Evolutionary conservation across 305 asterid species (phyloP).

Genomic region (Nicotiana rustica): DNA sequence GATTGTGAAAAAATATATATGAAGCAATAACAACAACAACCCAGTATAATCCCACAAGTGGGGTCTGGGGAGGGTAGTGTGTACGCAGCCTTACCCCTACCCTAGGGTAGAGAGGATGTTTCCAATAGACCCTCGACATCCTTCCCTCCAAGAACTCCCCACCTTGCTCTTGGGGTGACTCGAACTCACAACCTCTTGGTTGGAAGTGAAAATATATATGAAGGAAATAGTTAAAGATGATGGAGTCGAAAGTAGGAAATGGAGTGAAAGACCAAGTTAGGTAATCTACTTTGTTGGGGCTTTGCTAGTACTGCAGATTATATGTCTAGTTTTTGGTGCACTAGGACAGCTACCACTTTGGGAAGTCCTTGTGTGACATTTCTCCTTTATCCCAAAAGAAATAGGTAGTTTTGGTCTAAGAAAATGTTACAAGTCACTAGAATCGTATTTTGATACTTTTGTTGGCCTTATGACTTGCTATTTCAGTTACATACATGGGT

Average conservation of each 20-base stretch:
- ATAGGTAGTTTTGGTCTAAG: conserved; percentile 19
- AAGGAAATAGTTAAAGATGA: conserved; percentile 16
- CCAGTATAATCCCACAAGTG: too few species aligned
- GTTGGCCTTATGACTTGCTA: conserved; percentile 30
- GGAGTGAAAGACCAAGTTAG: conserved; percentile 26
- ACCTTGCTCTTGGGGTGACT: too few species aligned
- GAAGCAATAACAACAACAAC: neutral
- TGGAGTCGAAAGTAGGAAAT: neutral
- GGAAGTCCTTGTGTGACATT: conserved; percentile 6
- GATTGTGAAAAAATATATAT: conserved; percentile 7
- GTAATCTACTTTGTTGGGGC: conserved; percentile 21
- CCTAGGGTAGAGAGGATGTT: too few species aligned
- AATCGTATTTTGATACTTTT: conserved; percentile 8
- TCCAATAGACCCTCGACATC: too few species aligned
- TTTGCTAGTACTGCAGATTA: neutral
- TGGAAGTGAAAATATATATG: neutral
- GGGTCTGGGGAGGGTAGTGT: too few species aligned
- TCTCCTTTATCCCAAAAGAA: neutral
- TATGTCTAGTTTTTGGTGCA: neutral
- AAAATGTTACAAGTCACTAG: neutral
- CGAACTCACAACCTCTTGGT: too few species aligned
- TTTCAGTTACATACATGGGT: conserved; percentile 86
- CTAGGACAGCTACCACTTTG: neutral
- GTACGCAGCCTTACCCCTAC: too few species aligned
- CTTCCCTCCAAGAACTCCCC: too few species aligned